phyloP scores from a whole-genome alignment of 139 green algal species.

The Deuterostichococcus epilithicus region DNA sequence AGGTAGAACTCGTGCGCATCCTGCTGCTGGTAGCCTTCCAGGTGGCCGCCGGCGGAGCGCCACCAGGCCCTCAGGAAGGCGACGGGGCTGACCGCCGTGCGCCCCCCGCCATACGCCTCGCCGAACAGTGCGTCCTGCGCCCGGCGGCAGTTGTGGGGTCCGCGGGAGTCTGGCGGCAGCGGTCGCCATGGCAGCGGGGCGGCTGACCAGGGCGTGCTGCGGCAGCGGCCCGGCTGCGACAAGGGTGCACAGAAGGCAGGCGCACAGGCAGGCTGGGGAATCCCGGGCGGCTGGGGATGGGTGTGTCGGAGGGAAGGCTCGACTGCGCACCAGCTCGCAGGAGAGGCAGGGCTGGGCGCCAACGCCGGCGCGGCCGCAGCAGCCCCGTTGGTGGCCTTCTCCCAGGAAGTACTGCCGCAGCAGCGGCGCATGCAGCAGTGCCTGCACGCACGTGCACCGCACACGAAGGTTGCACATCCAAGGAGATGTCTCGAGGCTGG shows the following conservation, averaged over 20 bases:
- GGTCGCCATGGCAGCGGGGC: neutral
- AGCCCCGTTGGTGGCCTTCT: slow-evolving; percentile 46
- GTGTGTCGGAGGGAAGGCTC: too few species aligned
- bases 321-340: slow-evolving; percentile 69
- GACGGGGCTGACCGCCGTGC: slow-evolving; percentile 49
- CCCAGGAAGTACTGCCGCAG: slow-evolving; percentile 71
- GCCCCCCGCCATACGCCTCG: slow-evolving; percentile 49
- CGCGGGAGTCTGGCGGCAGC: neutral
- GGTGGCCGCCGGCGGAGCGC: slow-evolving; percentile 43
- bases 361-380: slow-evolving; percentile 24
- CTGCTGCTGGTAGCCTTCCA: slow-evolving; percentile 75
- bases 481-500: too few species aligned
- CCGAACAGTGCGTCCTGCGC: slow-evolving; percentile 60
- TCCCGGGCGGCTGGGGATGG: neutral
- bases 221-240: slow-evolving; percentile 14
- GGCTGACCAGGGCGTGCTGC: slow-evolving; percentile 34
- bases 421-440: slow-evolving; percentile 74
- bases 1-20: slow-evolving; percentile 96
- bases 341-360: slow-evolving; percentile 49
- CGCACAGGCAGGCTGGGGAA: neutral
- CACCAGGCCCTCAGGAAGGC: slow-evolving; percentile 79
- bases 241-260: neutral
- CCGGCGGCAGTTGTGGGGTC: neutral
- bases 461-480: too few species aligned
- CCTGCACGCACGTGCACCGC: slow-evolving; percentile 47